Percentiles rank a stretch among this genome's conserved stretches.
Conservation (phyloP, 768 basidiomycete genomes). For the Leccinum uliginosum region DNA sequence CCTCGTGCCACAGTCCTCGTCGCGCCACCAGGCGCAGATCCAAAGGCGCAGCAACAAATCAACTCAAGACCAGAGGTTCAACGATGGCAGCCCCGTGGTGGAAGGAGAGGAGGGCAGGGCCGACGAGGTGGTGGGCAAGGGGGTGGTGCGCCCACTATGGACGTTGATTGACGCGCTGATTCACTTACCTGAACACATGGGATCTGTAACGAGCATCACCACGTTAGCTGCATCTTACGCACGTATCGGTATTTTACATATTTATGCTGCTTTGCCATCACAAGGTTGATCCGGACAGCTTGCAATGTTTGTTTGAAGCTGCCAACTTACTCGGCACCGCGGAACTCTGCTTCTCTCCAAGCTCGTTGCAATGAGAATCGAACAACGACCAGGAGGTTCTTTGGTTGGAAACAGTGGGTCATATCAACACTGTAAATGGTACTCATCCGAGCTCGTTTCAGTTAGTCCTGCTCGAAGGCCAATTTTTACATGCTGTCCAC, state of each 20-base stretch:
- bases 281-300: background rate
- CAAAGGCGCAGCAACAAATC: constrained; percentile 44
- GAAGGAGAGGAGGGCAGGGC: constrained; percentile 20
- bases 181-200: constrained; percentile 7
- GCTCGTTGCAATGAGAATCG: background rate
- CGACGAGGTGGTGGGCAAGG: constrained; percentile 21
- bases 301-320: too few species aligned
- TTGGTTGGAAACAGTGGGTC: background rate
- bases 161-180: constrained; percentile 22
- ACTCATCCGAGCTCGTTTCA: background rate
- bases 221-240: constrained; percentile 15
- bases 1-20: constrained; percentile 67
- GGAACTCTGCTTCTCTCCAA: background rate
- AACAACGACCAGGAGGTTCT: background rate
- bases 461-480: background rate
- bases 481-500: background rate
- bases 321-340: too few species aligned
- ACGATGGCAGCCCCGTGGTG: constrained; percentile 26
- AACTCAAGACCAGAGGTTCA: constrained; percentile 20
- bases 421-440: background rate
- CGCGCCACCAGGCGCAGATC: constrained; percentile 63
- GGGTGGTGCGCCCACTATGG: constrained; percentile 20
- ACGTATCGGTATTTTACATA: constrained; percentile 27
- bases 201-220: constrained; percentile 13
- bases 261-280: constrained; percentile 6